A percentile compares a stretch with the other conserved stretches of the same genome.
These are phyloP conservation scores for Coemansia sp. DNA, from an alignment of 192 early-diverging fungal species.

Conservation along the genomic window DNA sequence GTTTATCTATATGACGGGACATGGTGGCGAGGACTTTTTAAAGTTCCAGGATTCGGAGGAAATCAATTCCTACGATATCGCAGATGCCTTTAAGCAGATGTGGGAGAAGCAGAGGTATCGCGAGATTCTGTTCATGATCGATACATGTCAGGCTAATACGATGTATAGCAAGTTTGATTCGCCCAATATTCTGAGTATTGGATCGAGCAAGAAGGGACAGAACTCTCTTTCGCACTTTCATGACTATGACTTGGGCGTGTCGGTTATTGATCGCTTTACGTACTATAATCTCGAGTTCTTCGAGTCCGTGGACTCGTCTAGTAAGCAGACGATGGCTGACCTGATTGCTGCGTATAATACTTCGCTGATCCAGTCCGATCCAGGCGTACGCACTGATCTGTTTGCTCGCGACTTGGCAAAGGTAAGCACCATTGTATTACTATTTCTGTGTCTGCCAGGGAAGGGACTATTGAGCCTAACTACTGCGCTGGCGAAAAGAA, in stretches of 20 bases:
- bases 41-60: conserved; percentile 99
- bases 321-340: conserved; percentile 71
- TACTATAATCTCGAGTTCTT: conserved; percentile 95
- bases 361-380: conserved; percentile 74
- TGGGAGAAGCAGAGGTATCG: conserved; percentile 94
- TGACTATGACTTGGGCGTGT: conserved; percentile 93
- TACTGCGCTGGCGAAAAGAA: not conserved
- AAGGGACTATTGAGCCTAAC: conserved; percentile 1
- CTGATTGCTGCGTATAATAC: conserved; percentile 85
- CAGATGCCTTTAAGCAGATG: conserved; percentile 98
- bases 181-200: conserved; percentile 92
- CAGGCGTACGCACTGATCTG: conserved; percentile 84
- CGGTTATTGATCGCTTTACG: conserved; percentile 97
- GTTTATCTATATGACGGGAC: conserved; percentile 98
- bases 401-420: conserved; percentile 78
- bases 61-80: conserved; percentile 93
- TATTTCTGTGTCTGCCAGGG: not conserved
- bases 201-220: conserved; percentile 82
- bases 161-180: conserved; percentile 94
- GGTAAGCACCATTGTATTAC: conserved; percentile 50
- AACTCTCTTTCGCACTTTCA: conserved; percentile 83
- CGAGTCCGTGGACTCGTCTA: conserved; percentile 81
- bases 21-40: conserved; percentile 98
- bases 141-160: conserved; percentile 98
- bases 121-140: conserved; percentile 98